A percentile compares a stretch with the other conserved stretches of the same genome.
Evolutionary conservation across 2,329 filamentous ascomycete genomes (phyloP).

Genomic region (Diplodia mutila): DNA sequence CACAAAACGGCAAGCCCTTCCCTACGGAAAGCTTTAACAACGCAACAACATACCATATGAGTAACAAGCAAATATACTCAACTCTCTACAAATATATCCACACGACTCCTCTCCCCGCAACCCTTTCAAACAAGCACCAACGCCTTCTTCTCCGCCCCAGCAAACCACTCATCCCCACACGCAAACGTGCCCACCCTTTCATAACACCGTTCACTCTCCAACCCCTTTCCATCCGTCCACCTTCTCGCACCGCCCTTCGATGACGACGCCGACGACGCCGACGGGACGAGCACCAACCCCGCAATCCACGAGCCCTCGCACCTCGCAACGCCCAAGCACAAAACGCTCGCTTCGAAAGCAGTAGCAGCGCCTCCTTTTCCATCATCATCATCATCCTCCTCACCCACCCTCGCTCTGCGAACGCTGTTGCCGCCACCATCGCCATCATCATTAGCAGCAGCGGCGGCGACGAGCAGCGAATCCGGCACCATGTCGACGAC

Average conservation of each 20-base stretch:
- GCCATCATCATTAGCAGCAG: not conserved
- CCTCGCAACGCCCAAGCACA: conserved; percentile 36
- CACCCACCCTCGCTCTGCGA: conserved; percentile 31
- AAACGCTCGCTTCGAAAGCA: conserved; percentile 33
- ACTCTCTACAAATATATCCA: no score
- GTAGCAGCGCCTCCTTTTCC: not conserved
- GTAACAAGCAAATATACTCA: no score
- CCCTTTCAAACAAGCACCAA: not conserved
- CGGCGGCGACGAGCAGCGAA: conserved; percentile 31
- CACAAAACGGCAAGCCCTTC: no score
- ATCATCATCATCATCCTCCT: conserved; percentile 13
- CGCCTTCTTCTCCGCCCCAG: conserved; percentile 3
- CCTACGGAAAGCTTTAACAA: no score
- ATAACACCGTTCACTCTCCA: conserved; percentile 10
- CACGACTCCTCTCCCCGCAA: no score
- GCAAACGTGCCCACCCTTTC: conserved; percentile 40
- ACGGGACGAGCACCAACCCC: conserved; percentile 36
- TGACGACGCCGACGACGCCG: not conserved
- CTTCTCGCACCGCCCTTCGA: conserved; percentile 22
- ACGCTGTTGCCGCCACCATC: conserved; percentile 26
- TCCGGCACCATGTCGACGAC: conserved; percentile 36
- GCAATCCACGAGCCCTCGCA: conserved; percentile 33
- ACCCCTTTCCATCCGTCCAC: not conserved
- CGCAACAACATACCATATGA: no score
- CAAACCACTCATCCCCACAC: conserved; percentile 12